phyloP scores from a whole-genome alignment of 1,284 basidiomycete genomes.

The Rhodotorula sp. region DNA sequence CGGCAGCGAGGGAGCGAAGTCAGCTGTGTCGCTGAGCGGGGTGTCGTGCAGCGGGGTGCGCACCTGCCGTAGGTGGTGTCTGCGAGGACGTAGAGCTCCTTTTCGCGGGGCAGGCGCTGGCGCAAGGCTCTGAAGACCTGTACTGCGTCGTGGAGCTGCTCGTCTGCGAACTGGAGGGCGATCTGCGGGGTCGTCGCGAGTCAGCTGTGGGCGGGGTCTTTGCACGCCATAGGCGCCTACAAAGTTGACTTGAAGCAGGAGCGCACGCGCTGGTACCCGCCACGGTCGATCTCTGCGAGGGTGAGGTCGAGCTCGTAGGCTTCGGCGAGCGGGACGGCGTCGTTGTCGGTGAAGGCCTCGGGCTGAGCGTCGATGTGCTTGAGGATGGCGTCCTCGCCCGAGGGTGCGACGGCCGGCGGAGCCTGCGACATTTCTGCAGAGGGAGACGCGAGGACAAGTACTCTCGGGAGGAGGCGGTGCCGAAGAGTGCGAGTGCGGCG shows the following conservation, averaged over 20 bases:
- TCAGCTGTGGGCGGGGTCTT: neutral
- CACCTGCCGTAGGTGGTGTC: slow-evolving; percentile 97
- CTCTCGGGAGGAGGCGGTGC: too few species aligned
- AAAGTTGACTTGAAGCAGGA: too few species aligned
- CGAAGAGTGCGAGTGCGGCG: neutral
- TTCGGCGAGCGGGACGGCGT: slow-evolving; percentile 46
- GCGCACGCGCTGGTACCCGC: slow-evolving; percentile 53
- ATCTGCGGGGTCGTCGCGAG: slow-evolving; percentile 57
- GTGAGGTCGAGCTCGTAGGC: slow-evolving; percentile 55
- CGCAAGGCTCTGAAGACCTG: slow-evolving; percentile 78
- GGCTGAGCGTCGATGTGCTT: slow-evolving; percentile 30
- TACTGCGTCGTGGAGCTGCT: slow-evolving; percentile 83
- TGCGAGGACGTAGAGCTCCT: slow-evolving; percentile 83
- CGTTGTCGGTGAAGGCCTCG: slow-evolving; percentile 20
- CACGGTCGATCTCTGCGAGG: slow-evolving; percentile 50
- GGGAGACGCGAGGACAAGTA: too few species aligned
- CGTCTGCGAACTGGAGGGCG: slow-evolving; percentile 94
- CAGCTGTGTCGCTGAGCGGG: neutral
- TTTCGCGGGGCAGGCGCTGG: slow-evolving; percentile 56
- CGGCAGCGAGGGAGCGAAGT: neutral
- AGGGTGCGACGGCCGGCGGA: slow-evolving; percentile 34
- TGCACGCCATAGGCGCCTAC: neutral
- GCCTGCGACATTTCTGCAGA: slow-evolving; percentile 32
- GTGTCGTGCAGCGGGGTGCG: slow-evolving; percentile 43
- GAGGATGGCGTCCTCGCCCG: slow-evolving; percentile 41